Conservation (phyloP, 2,329 filamentous ascomycete genomes). For the Gremmenia infestans region DNA sequence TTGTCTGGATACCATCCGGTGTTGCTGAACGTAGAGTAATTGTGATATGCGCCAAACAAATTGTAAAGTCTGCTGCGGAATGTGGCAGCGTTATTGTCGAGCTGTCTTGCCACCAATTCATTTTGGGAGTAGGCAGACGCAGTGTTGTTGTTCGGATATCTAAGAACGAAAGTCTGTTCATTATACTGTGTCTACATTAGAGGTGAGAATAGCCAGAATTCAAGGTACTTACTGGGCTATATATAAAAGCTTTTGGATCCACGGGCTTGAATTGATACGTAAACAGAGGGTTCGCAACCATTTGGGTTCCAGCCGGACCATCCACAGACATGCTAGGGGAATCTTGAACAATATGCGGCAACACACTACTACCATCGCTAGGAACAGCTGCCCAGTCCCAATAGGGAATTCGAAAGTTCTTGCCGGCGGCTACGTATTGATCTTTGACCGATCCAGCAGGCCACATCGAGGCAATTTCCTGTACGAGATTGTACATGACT, state of each 20-base stretch:
- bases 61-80: conserved; percentile 62
- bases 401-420: conserved; percentile 40
- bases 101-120: conserved; percentile 45
- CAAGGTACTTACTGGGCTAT: conserved; percentile 48
- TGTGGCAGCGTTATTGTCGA: conserved; percentile 48
- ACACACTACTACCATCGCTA: conserved; percentile 42
- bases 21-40: conserved; percentile 66
- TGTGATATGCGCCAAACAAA: conserved; percentile 61
- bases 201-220: not conserved
- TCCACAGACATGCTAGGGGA: conserved; percentile 42
- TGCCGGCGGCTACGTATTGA: conserved; percentile 41
- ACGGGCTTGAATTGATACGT: conserved; percentile 44
- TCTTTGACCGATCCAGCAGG: conserved; percentile 27
- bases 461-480: conserved; percentile 37
- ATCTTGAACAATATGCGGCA: conserved; percentile 44
- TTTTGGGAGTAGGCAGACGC: conserved; percentile 53
- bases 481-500: conserved; percentile 43
- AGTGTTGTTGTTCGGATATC: conserved; percentile 42
- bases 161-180: conserved; percentile 54
- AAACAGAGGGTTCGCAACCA: conserved; percentile 47
- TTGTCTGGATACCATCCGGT: conserved; percentile 54
- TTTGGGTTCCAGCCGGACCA: conserved; percentile 43
- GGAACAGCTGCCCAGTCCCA: conserved; percentile 46
- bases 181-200: conserved; percentile 42
- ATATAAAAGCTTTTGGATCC: conserved; percentile 47